A percentile compares a stretch with the other conserved stretches of the same genome.
Evolutionary conservation across 2,329 filamentous ascomycete genomes (phyloP).

Genomic region (Cladosporium sp.): DNA sequence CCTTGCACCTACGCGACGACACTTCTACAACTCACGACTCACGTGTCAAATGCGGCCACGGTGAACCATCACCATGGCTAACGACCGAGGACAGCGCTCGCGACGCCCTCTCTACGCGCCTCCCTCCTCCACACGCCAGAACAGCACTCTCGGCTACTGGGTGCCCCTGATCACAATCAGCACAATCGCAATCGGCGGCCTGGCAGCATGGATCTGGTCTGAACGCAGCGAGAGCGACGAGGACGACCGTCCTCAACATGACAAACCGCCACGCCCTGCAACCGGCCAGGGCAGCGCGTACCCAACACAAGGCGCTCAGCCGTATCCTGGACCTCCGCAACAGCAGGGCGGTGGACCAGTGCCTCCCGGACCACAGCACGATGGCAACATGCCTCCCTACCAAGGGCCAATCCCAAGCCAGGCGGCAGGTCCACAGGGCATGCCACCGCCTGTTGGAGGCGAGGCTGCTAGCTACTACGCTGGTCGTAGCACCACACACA

Average conservation of each 20-base stretch:
- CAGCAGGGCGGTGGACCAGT: neutral
- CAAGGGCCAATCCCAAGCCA: conserved; percentile 21
- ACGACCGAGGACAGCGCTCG: conserved; percentile 52
- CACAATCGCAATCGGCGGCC: conserved; percentile 77
- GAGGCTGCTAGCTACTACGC: conserved; percentile 29
- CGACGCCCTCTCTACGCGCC: conserved; percentile 45
- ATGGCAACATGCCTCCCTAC: conserved; percentile 17
- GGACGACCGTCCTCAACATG: conserved; percentile 52
- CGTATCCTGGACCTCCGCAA: conserved; percentile 18
- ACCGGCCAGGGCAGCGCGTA: conserved; percentile 14
- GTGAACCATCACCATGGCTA: conserved; percentile 25
- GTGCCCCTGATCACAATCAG: conserved; percentile 82
- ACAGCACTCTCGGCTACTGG: conserved; percentile 72
- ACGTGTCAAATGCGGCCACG: conserved; percentile 6
- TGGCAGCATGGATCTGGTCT: conserved; percentile 92
- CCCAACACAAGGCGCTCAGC: conserved; percentile 21
- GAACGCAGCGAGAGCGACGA: conserved; percentile 75
- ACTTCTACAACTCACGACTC: neutral
- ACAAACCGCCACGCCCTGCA: conserved; percentile 30
- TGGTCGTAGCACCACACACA: conserved; percentile 13
- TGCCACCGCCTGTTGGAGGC: conserved; percentile 24
- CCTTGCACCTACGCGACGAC: neutral
- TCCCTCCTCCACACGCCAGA: conserved; percentile 43
- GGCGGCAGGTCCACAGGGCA: conserved; percentile 22
- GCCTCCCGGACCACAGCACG: conserved; percentile 2